Evolutionary conservation across 1,284 basidiomycete species (phyloP).

Genomic region (Takashimella koratensis): DNA sequence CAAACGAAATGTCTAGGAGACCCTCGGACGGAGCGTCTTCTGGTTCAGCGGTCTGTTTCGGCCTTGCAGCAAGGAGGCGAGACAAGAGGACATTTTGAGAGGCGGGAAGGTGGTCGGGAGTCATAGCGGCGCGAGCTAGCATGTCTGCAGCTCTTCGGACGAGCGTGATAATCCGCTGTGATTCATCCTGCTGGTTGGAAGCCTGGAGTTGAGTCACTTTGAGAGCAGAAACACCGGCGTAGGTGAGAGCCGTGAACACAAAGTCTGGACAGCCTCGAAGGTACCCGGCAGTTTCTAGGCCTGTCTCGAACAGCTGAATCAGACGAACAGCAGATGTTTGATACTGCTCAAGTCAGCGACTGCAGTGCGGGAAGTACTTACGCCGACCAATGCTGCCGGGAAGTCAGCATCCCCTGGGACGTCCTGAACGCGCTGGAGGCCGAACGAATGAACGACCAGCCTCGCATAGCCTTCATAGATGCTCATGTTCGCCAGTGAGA

Average conservation of each 20-base stretch:
- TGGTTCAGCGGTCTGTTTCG: background rate
- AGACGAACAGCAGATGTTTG: conserved; percentile 22
- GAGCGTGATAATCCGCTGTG: conserved; percentile 4
- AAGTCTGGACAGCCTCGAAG: conserved; percentile 31
- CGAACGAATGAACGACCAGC: conserved; percentile 28
- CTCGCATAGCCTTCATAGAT: conserved; percentile 27
- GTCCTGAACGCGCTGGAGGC: conserved; percentile 20
- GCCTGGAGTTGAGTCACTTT: conserved; percentile 12
- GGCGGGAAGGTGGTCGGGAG: conserved; percentile 23
- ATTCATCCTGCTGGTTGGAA: background rate
- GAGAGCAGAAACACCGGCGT: conserved; percentile 30
- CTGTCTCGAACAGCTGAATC: conserved; percentile 23
- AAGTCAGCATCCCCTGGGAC: conserved; percentile 3
- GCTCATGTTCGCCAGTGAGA: background rate
- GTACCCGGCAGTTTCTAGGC: conserved; percentile 10
- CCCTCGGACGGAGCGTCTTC: background rate
- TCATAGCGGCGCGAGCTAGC: conserved; percentile 24
- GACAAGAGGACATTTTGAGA: conserved; percentile 21
- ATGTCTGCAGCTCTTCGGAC: conserved; percentile 22
- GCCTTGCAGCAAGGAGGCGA: conserved; percentile 5
- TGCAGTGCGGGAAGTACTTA: conserved; percentile 7
- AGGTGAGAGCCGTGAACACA: conserved; percentile 29
- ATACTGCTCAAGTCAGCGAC: conserved; percentile 15
- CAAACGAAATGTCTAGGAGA: background rate
- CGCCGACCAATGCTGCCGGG: conserved; percentile 23